Conservation (phyloP, 495 filamentous ascomycete genomes). For the Chaetomium cochliodes region DNA sequence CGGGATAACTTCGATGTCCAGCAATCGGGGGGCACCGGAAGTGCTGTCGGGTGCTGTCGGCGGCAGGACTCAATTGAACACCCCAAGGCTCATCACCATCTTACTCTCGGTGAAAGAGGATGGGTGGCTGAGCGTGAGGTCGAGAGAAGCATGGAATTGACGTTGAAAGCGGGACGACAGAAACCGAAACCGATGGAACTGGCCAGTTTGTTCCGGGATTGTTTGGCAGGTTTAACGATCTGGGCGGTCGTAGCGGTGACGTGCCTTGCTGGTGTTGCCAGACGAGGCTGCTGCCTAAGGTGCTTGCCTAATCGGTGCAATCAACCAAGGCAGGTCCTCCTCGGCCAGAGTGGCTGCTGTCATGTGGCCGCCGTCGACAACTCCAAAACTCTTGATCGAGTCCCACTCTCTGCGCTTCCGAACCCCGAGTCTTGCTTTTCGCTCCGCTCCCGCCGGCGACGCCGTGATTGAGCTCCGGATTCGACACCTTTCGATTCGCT, state of each 20-base stretch:
- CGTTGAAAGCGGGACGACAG: background rate
- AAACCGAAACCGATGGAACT: background rate
- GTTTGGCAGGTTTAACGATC: background rate
- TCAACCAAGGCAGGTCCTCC: background rate
- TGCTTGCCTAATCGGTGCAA: constrained; percentile 2
- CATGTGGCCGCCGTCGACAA: background rate
- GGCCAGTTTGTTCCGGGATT: background rate
- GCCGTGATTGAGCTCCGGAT: constrained; percentile 4
- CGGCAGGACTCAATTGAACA: no score
- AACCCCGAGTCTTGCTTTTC: background rate
- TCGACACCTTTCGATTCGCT: constrained; percentile 9
- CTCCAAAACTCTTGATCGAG: background rate
- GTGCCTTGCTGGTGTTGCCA: background rate
- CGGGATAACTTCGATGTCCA: background rate
- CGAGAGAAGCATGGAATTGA: background rate
- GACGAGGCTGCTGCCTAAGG: constrained; percentile 12
- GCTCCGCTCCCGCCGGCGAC: constrained; percentile 5
- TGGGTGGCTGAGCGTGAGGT: background rate
- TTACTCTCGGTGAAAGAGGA: background rate
- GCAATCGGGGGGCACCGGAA: background rate
- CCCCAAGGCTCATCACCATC: no score
- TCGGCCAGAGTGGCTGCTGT: background rate
- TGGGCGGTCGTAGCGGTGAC: background rate
- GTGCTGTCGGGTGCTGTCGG: no score
- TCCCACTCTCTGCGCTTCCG: background rate